Evolutionary conservation across 805 yeast species (phyloP).

Genomic region (Zygotorulaspora chibaensis): DNA sequence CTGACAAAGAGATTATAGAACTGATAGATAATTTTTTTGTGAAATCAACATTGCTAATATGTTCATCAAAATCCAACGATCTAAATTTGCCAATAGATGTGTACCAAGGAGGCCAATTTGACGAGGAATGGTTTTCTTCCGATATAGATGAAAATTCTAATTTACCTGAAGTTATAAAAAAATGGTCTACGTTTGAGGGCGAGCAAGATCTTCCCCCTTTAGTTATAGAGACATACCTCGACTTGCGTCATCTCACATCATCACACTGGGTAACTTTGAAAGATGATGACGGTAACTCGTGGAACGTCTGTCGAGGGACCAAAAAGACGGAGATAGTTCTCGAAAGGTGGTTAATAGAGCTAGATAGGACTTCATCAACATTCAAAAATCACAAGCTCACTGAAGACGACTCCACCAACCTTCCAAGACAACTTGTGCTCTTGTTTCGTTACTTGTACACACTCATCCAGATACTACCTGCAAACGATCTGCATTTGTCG

Average conservation of each 20-base stretch:
- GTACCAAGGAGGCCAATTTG: conserved; percentile 12
- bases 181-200: conserved; percentile 62
- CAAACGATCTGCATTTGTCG: conserved; percentile 52
- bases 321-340: conserved; percentile 81
- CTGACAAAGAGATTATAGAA: conserved; percentile 27
- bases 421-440: conserved; percentile 70
- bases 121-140: conserved; percentile 16
- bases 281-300: conserved; percentile 50
- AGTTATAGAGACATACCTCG: conserved; percentile 78
- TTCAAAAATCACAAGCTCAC: conserved; percentile 34
- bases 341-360: conserved; percentile 89
- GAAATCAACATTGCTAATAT: conserved; percentile 55
- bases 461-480: conserved; percentile 63
- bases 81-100: conserved; percentile 21
- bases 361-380: conserved; percentile 43
- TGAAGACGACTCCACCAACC: conserved; percentile 54
- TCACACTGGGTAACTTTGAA: conserved; percentile 56
- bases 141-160: conserved; percentile 8
- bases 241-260: conserved; percentile 52
- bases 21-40: conserved; percentile 59
- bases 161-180: conserved; percentile 38
- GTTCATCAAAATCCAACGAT: conserved; percentile 41
- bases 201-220: conserved; percentile 59
- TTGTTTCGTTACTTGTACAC: conserved; percentile 72
- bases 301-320: conserved; percentile 56